A percentile compares a stretch with the other conserved stretches of the same genome.
Conservation (phyloP, 1,139 yeast species). For the Debaryomycetaceae sp. region DNA sequence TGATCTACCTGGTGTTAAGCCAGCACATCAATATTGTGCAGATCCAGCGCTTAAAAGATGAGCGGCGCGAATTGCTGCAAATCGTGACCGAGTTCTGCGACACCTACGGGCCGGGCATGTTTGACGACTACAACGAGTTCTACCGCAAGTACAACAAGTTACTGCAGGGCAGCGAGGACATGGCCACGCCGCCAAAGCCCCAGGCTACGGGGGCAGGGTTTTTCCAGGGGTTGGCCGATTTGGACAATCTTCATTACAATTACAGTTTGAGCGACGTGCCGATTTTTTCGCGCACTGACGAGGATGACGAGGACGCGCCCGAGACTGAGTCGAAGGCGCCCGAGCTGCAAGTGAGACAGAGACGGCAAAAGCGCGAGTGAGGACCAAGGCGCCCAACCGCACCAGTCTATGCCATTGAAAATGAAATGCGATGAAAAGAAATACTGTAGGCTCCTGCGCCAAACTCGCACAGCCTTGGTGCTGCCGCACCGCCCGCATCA, state of each 20-base stretch:
- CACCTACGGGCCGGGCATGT: constrained; percentile 70
- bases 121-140: constrained; percentile 54
- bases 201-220: constrained; percentile 1
- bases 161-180: constrained; percentile 7
- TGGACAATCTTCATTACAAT: constrained; percentile 11
- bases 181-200: constrained; percentile 3
- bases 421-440: too few species aligned
- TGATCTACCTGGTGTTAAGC: constrained; percentile 35
- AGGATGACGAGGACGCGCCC: constrained; percentile 7
- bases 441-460: too few species aligned
- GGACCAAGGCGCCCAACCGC: too few species aligned
- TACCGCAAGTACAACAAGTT: constrained; percentile 23
- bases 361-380: not conserved
- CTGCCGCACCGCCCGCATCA: too few species aligned
- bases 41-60: constrained; percentile 50
- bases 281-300: constrained; percentile 22
- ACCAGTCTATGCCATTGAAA: not conserved
- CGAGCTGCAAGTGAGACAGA: not conserved
- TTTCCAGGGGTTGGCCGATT: constrained; percentile 5
- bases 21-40: constrained; percentile 33
- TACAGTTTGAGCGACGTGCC: constrained; percentile 29
- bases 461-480: too few species aligned
- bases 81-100: constrained; percentile 68
- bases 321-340: constrained; percentile 6
- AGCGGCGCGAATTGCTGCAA: constrained; percentile 50